These are phyloP conservation scores for Discostella stelligera DNA, from an alignment of 352 stramenopile genomes.

Conservation along the genomic window DNA sequence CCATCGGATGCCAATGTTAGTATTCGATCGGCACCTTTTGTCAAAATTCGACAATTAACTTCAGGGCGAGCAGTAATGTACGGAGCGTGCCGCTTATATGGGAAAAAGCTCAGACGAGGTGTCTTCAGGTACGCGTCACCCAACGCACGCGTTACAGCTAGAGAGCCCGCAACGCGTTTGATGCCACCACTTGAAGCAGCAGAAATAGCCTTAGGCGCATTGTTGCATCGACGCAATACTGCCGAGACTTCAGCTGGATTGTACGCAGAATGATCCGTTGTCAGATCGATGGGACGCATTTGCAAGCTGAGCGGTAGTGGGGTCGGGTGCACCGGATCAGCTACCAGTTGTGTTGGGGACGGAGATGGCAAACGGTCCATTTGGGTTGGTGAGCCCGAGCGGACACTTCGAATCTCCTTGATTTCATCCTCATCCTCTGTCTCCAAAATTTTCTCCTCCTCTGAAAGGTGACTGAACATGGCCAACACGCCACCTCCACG, in stretches of 20 bases:
- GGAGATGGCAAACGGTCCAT: constrained; percentile 41
- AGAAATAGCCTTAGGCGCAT: constrained; percentile 72
- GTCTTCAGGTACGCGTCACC: constrained; percentile 93
- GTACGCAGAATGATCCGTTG: constrained; percentile 88
- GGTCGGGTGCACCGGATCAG: constrained; percentile 35
- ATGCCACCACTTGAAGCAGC: constrained; percentile 84
- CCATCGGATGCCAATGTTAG: constrained; percentile 77
- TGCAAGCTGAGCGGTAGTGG: constrained; percentile 58
- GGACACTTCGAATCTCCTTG: constrained; percentile 25
- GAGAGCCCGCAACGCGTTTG: constrained; percentile 88
- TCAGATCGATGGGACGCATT: constrained; percentile 85
- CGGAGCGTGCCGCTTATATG: constrained; percentile 86
- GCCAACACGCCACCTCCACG: neutral
- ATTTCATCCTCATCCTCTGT: constrained; percentile 46
- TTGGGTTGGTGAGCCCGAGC: constrained; percentile 41
- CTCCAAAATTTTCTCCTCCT: constrained; percentile 35
- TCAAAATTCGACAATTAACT: constrained; percentile 71
- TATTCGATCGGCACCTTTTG: constrained; percentile 70
- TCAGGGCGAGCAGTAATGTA: constrained; percentile 76
- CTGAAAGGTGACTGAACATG: constrained; percentile 8
- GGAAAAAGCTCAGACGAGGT: constrained; percentile 87
- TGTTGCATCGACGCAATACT: constrained; percentile 72
- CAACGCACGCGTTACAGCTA: constrained; percentile 89
- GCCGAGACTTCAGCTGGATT: constrained; percentile 75
- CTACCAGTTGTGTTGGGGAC: constrained; percentile 34